These are phyloP conservation scores for rapeseed (Brassica napus) DNA, from an alignment of 345 rosid genomes.

Conservation along the genomic window DNA sequence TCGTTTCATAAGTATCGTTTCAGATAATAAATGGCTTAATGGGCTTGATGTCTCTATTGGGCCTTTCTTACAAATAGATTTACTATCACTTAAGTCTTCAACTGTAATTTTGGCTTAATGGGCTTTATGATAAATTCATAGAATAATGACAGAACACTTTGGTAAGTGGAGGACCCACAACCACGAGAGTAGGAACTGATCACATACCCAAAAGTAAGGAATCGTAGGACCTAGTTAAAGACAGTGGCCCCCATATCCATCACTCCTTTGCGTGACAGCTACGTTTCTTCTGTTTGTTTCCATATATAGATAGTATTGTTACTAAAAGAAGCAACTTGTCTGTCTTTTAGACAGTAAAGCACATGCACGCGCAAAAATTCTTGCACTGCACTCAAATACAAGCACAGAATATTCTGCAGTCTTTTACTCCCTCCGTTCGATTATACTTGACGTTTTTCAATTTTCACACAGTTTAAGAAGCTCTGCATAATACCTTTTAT, in stretches of 20 bases:
- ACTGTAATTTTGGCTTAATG: too few relatives aligned
- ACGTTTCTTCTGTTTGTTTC: neutral
- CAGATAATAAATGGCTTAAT: neutral
- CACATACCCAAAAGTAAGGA: neutral
- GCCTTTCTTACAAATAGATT: neutral
- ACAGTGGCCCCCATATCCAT: neutral
- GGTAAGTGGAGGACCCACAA: neutral
- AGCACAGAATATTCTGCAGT: neutral
- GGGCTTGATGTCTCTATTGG: slow-evolving; percentile 9
- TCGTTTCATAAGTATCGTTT: slow-evolving; percentile 15
- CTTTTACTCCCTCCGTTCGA: too few relatives aligned
- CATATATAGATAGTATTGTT: neutral
- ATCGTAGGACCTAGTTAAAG: neutral
- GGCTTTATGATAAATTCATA: too few relatives aligned
- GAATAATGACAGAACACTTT: neutral
- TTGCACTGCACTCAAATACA: neutral
- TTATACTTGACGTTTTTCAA: too few relatives aligned
- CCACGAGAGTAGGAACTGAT: too few relatives aligned
- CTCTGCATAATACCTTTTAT: too few relatives aligned
- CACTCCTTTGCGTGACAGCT: neutral
- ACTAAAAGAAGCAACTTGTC: neutral
- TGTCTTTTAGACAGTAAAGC: neutral
- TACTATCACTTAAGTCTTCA: neutral
- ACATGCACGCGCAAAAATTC: neutral
- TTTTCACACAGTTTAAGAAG: too few relatives aligned